Conservation (phyloP, 495 filamentous ascomycete species). For the Acidomyces sp. region DNA sequence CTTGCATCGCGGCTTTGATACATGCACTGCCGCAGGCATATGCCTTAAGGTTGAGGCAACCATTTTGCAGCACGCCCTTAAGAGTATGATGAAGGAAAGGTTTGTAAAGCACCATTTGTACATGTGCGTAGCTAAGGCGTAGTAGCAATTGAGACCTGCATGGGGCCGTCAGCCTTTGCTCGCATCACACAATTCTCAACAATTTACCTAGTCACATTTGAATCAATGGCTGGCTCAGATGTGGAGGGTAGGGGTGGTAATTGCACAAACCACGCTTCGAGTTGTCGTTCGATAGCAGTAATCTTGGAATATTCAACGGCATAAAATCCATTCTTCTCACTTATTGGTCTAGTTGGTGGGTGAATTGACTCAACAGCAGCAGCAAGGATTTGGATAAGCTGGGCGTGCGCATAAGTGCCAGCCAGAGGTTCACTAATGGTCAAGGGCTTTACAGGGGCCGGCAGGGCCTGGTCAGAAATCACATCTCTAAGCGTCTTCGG, state of each 20-base stretch:
- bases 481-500: conserved; percentile 13
- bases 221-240: too few species aligned
- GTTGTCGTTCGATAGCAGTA: conserved; percentile 5
- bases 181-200: too few species aligned
- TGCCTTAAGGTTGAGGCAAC: conserved; percentile 9
- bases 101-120: conserved; percentile 15
- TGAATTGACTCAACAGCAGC: conserved; percentile 13
- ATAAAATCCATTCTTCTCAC: conserved; percentile 15
- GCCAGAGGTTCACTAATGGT: conserved; percentile 2
- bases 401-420: conserved; percentile 13
- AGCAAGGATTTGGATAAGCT: conserved; percentile 12
- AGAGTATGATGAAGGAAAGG: conserved; percentile 17
- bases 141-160: conserved; percentile 13
- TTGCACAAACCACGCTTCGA: conserved; percentile 9
- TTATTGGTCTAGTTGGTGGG: conserved; percentile 10
- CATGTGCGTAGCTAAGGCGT: conserved; percentile 6
- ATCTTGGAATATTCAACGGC: conserved; percentile 17
- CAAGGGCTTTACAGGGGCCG: not conserved
- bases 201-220: too few species aligned
- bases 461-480: conserved; percentile 7
- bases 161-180: not conserved
- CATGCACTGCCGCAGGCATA: conserved; percentile 16
- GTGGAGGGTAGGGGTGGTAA: not conserved
- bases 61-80: not conserved
- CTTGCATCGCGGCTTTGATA: conserved; percentile 17